Evolutionary conservation across 495 filamentous ascomycete genomes (phyloP), one percentile per base, ranked within the genome.

Genomic region (Chaetomium tenue): DNA sequence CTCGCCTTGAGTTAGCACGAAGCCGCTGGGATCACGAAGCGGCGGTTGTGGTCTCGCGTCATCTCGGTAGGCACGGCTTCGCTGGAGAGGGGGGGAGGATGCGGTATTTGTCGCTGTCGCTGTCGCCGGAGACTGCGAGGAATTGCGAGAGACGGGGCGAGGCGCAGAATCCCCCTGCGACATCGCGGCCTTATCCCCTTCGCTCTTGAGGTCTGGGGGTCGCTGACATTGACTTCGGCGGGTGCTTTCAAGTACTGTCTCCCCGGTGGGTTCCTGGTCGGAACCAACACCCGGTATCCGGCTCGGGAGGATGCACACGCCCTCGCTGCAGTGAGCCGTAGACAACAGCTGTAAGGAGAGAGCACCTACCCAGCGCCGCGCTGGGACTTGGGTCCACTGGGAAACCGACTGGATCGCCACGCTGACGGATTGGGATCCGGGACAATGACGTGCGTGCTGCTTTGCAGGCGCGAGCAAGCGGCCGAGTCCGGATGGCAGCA

Each of bases 101-200:
- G 68, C 60, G 26, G 57, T 26, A 61, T 71, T 65, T 65, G 66
- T 63, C 42, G 66, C 68, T 65, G 66, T 63, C 42, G 66, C 68
- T 63, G 64, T 67, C 48, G 60, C 60, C 18, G 73, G 69, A 61
- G 75, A 75, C 65, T 65, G 66, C 56, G 72, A 71, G 61, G 71
- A 64, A 25, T 64, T 70, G 63, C 66, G 70, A 72, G 83, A 82
- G 71, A 75, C 63, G 78, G 80, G 75, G 71, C 70, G 76, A 77
- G 76, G 74, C 71, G 72, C 76, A 78, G 77, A 69, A 70, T 76
- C 80, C 77, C 78, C 82, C 79, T 83, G 79, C 74, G 81, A 84
- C 83, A 86, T 86, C 78, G 80, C 81, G 79, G 77, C 78, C 82
- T 79, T 78, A 28, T 78, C 83, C 81, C 83, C 80, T 81, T 75